phyloP scores from a whole-genome alignment of 78 protist genomes.

The Dictyostelium discoideum region dicty_2.7 NC_007091.3:1122001-1122500 shows the following conservation, averaged over 20 bases:
- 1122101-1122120: background rate
- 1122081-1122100: background rate
- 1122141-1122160: background rate
- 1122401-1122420: conserved; percentile 93
- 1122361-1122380: conserved; percentile 93
- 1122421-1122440: conserved; percentile 96
- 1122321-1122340: conserved; percentile 96
- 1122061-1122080: background rate
- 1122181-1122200: conserved; percentile 90
- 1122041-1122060: background rate
- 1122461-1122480: conserved; percentile 98
- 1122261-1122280: conserved; percentile 90
- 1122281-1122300: conserved; percentile 83
- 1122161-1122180: conserved; percentile 23
- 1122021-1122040: background rate
- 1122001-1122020: too few relatives aligned
- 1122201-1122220: conserved; percentile 85
- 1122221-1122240: conserved; percentile 97
- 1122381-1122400: conserved; percentile 98
- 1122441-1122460: conserved; percentile 97
- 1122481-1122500: conserved; percentile 99
- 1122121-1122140: background rate
- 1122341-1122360: conserved; percentile 92
- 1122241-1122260: conserved; percentile 94
- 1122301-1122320: conserved; percentile 94